Evolutionary conservation across 2,329 filamentous ascomycete species (phyloP), one percentile per base, ranked within the genome.

Genomic region (Biscogniauxia marginata): DNA sequence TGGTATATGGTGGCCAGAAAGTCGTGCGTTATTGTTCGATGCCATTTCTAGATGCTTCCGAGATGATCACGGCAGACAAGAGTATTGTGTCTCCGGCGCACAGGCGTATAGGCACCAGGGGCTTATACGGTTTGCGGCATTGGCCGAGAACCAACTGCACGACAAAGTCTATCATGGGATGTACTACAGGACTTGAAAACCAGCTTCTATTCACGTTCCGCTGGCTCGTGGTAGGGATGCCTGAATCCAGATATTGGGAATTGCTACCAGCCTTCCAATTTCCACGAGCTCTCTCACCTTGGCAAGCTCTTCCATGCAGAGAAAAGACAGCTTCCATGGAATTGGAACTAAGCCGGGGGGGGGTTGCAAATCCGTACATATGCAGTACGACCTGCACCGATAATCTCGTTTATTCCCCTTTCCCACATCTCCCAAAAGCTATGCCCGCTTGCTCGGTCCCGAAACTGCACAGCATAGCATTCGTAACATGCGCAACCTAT

Each of bases 301-400:
- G n/a, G 43, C 16, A 16, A 48, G 8, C 18, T 25, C 9, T 23
- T 22, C 44, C 20, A 20, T 46, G 44, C 44, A 22, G n/a, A 11
- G 20, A 22, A 46, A 22, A 46, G 7, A 4, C 20, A 22, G 11
- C 7, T 46, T 39, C 30, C 30, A 39, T 39, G 2, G 30, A 39
- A 39, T 39, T n/a, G 30, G 13, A 39, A 39, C 3, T 5, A n/a
- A 39, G 30, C 6, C 30, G 13, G 30, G 30, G 25, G n/a, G 30
- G 9, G 13, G 9, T 39, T 16, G 30, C 30, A 39, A 39, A 39
- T 39, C 30, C 51, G 49, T 59, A 52, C 59, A 60, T 57, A 60
- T 59, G 62, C 52, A 43, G 62, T 64, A 58, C 46, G 46, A 64
- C 62, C 43, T 43, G 56, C 59, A 57, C 60, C 58, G 62, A 62